Percentiles rank a stretch among this genome's conserved stretches.
Conservation (phyloP, 495 filamentous ascomycete species). For the Pseudomonodictys pantanalensis region DNA sequence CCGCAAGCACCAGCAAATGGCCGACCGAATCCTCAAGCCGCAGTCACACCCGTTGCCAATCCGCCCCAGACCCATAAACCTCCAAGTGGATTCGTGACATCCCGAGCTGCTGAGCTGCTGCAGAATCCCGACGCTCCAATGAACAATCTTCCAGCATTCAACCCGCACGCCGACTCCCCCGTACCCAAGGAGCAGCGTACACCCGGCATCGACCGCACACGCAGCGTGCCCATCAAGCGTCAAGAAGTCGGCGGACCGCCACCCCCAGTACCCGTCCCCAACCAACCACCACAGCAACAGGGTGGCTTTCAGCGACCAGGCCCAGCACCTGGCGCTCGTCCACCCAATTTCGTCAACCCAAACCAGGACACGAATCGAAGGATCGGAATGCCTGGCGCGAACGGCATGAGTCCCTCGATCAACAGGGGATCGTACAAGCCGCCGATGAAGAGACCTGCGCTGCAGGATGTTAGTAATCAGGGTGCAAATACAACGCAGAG, state of each 20-base stretch:
- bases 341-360: constrained; percentile 64
- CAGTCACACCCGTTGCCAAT: constrained; percentile 15
- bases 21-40: constrained; percentile 1
- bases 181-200: constrained; percentile 74
- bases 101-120: constrained; percentile 58
- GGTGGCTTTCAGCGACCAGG: constrained; percentile 4
- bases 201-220: constrained; percentile 78
- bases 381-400: constrained; percentile 70
- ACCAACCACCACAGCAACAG: background rate
- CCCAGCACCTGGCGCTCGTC: constrained; percentile 36
- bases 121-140: constrained; percentile 36
- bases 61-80: constrained; percentile 12
- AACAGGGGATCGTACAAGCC: constrained; percentile 61
- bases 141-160: constrained; percentile 61
- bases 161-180: constrained; percentile 78
- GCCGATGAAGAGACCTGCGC: constrained; percentile 42
- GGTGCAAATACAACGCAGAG: background rate
- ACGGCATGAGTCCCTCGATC: constrained; percentile 51
- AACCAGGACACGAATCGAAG: constrained; percentile 63
- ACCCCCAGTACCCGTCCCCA: constrained; percentile 32
- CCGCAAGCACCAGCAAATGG: constrained; percentile 9
- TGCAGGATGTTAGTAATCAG: constrained; percentile 44
- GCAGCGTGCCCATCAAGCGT: constrained; percentile 61
- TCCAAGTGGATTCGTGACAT: constrained; percentile 70
- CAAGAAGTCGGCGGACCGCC: constrained; percentile 43